phyloP scores from a whole-genome alignment of 805 yeast genomes.

The Pichia heedii region DNA sequence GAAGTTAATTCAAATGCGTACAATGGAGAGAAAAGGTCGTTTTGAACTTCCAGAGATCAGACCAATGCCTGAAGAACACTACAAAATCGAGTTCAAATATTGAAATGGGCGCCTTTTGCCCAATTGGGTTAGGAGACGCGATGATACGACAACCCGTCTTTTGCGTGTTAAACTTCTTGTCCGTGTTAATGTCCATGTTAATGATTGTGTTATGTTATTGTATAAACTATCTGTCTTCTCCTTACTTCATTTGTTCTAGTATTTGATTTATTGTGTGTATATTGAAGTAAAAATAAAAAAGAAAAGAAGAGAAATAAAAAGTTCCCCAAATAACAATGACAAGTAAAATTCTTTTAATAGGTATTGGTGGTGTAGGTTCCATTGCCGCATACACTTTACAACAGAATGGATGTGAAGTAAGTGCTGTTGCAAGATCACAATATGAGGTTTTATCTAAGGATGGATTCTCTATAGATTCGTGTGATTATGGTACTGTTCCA shows the following conservation, averaged over 20 bases:
- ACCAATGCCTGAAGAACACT: constrained; percentile 20
- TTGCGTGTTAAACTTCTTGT: too few species aligned
- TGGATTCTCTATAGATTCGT: constrained; percentile 55
- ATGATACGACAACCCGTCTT: too few species aligned
- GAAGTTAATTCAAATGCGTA: constrained; percentile 23
- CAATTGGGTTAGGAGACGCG: not conserved
- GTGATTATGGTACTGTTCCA: constrained; percentile 49
- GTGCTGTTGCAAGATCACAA: constrained; percentile 59
- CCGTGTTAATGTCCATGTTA: too few species aligned
- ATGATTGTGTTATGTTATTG: too few species aligned
- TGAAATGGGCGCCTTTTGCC: not conserved
- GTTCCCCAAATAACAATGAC: not conserved
- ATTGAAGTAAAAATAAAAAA: too few species aligned
- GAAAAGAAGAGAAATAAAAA: not conserved
- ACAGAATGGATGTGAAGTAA: constrained; percentile 41
- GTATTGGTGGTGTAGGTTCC: constrained; percentile 84
- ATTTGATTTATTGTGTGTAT: too few species aligned
- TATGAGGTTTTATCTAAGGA: constrained; percentile 40
- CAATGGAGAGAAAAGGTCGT: constrained; percentile 22
- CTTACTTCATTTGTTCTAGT: too few species aligned
- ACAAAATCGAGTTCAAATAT: constrained; percentile 5
- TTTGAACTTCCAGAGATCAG: constrained; percentile 23
- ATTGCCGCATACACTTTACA: constrained; percentile 60
- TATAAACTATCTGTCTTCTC: too few species aligned
- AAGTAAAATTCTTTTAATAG: constrained; percentile 49